Base-by-base conservation (phyloP, 2,329 filamentous ascomycete genomes). In the Trichoderma sp. region DNA sequence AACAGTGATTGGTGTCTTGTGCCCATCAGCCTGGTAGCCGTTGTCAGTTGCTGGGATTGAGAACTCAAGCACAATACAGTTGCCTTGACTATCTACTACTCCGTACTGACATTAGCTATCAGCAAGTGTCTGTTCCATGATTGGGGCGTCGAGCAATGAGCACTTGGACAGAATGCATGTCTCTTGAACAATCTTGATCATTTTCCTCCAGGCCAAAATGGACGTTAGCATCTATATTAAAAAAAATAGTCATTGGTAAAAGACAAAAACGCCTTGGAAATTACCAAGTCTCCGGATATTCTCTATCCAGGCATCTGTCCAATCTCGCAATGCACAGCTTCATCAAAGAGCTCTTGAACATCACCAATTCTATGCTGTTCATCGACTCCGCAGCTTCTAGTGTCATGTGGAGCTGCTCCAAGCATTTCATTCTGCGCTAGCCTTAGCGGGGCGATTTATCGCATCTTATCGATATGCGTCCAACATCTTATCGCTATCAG, bases 401-500 rank as follows among this genome's bases (percentile, higher is more conserved):
- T 34, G 43, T 11, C 43, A 20, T 61, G 32, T 26, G 43, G n/a
- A 34, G 58, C 26, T 36, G 32, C 58, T 61, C n/a, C 32, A 36
- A 23, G n/a, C 58, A 32, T 2, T 3, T 26, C 13, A n/a, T 8
- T 28, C 59, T n/a, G 23, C 36, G 36, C 32, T 62, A 39, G 30
- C 28, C 20, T n/a, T 34, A 15, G 28, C 9, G 26, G 36, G 39
- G 26, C 32, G 0, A 9, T 8, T 36, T 50, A 62, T 69, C 67
- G 13, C n/a, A 15, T 11, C 28, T 57, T 71, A 73, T 73, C 71
- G 71, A 73, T 73, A 73, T 15, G 34, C 7, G 8, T 15, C 12
- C 5, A 6, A 6, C 13, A 17, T 13, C 63, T 71, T 72, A 72
- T 72, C 71, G 68, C 43, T 68, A 73, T 73, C 71, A 30, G 11